Base-by-base conservation (phyloP, 495 filamentous ascomycete genomes). In the Margaritispora aquatica region DNA sequence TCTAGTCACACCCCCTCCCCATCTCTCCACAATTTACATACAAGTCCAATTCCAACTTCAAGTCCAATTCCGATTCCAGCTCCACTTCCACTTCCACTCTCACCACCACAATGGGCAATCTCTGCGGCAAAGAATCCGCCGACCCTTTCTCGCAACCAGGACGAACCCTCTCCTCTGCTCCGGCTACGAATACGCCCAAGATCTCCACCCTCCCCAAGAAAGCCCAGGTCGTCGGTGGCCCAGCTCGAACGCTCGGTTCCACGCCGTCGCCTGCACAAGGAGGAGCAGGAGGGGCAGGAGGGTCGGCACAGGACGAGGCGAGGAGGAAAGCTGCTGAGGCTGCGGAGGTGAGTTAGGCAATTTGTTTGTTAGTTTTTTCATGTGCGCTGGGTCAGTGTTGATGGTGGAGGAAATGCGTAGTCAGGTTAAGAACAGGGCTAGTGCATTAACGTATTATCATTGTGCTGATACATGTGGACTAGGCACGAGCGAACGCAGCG, bases 291-390 rank as follows among this genome's bases (percentile, higher is more conserved):
- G n/a, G n/a, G n/a, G 59, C 59, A 51, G 61, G 54, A 49, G 50
- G 52, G 10, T 13, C 44, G 34, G 71, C 61, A 46, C 61, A 61
- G 15, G 74, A 73, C 26, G 82, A 87, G 51, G 84, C 81, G 34
- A 74, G 78, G 63, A 71, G 66, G 54, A 83, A 81, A 61, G 87
- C 88, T 0, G 86, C 85, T 0, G 75, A 80, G 47, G 87, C 88
- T 21, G 88, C 87, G 15, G 83, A 88, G 82, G 86, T 88, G 72
- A n/a, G n/a, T n/a, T n/a, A n/a, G n/a, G n/a, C n/a, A n/a, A n/a
- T n/a, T n/a, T n/a, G n/a, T n/a, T n/a, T n/a, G n/a, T n/a, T n/a
- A n/a, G n/a, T n/a, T n/a, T n/a, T n/a, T n/a, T n/a, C n/a, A n/a
- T n/a, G n/a, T n/a, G n/a, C n/a, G n/a, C n/a, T n/a, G n/a, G n/a